Base-by-base conservation (phyloP, 1,139 yeast genomes). In the Yamadazyma conglobata region DNA sequence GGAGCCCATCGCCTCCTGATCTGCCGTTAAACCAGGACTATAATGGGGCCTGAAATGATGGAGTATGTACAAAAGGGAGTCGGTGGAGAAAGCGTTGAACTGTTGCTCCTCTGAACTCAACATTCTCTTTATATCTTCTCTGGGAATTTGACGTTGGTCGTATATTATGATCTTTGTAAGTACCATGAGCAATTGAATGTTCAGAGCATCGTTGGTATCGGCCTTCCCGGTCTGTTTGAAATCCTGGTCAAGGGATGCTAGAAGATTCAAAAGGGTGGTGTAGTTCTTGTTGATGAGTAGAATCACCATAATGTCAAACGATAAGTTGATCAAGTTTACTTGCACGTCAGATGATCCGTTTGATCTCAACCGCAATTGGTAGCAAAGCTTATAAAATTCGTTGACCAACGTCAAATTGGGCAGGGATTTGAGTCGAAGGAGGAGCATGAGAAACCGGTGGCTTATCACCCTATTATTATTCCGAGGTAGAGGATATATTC, bases 301-400 rank as follows among this genome's bases (percentile, higher is more conserved):
- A 6, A 58, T 49, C 8, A 58, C 59, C 20, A 58, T 47, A 9
- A 60, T 52, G 38, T 60, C 63, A 40, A 54, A 65, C 32, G 63
- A 58, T 25, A 62, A 43, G 34, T 58, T 60, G 26, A 48, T 47
- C 28, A 63, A 23, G 10, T 25, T 12, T 16, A 15, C 19, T 6
- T 10, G 13, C 15, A 23, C 10, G n/a, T 10, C 11, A 3, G 43
- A 31, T 6, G 21, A 8, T 4, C 18, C 6, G 13, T 11, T 20
- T 4, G 40, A 25, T 28, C 44, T 47, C 24, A 65, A 44, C 20
- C 73, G 37, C 23, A 60, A 38, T 35, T 64, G 72, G 38, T 65
- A 66, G 24, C 60, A 56, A 17, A 66, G 46, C 40, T 66, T 64
- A 46, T 64, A 66, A 26, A 64, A 42, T 34, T 67, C 73, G 34